Conservation (phyloP, 2,329 filamentous ascomycete genomes). For the Calycina marina region DNA sequence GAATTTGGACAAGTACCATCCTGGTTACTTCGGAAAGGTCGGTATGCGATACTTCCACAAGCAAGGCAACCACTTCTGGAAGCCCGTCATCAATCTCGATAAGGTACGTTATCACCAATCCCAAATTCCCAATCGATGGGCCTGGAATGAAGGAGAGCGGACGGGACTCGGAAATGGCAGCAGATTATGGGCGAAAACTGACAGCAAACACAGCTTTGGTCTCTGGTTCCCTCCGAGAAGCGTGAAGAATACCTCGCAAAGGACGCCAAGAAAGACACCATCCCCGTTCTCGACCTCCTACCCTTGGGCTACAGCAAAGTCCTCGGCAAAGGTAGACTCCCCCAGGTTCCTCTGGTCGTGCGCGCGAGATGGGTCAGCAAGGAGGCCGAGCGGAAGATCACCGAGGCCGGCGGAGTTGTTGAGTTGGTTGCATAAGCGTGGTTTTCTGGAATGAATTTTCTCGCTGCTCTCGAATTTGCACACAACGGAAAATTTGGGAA, state of each 20-base stretch:
- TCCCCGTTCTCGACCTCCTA: constrained; percentile 95
- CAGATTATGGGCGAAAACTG: no score
- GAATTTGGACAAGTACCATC: constrained; percentile 86
- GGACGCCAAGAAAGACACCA: constrained; percentile 71
- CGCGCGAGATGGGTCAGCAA: constrained; percentile 90
- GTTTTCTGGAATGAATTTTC: constrained; percentile 9
- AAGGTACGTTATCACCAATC: constrained; percentile 59
- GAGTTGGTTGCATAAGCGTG: constrained; percentile 74
- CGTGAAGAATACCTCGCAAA: constrained; percentile 78
- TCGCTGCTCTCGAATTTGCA: not conserved
- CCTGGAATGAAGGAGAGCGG: no score
- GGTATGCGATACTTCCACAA: constrained; percentile 97
- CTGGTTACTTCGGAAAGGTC: constrained; percentile 98
- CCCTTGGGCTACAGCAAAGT: constrained; percentile 97
- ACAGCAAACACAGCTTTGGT: constrained; percentile 80
- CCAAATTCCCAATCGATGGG: not conserved
- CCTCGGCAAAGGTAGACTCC: constrained; percentile 93
- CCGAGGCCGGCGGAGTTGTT: constrained; percentile 87
- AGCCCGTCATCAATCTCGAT: constrained; percentile 96
- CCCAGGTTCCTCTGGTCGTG: constrained; percentile 85
- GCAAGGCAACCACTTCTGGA: constrained; percentile 92
- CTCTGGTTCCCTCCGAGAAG: constrained; percentile 82
- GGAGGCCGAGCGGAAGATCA: constrained; percentile 98
- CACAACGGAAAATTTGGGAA: constrained; percentile 3
- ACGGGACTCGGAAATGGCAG: no score